A percentile compares a stretch with the other conserved stretches of the same genome.
phyloP scores from a whole-genome alignment of 2,329 filamentous ascomycete genomes.

The Talaromyces amestolkiae region DNA sequence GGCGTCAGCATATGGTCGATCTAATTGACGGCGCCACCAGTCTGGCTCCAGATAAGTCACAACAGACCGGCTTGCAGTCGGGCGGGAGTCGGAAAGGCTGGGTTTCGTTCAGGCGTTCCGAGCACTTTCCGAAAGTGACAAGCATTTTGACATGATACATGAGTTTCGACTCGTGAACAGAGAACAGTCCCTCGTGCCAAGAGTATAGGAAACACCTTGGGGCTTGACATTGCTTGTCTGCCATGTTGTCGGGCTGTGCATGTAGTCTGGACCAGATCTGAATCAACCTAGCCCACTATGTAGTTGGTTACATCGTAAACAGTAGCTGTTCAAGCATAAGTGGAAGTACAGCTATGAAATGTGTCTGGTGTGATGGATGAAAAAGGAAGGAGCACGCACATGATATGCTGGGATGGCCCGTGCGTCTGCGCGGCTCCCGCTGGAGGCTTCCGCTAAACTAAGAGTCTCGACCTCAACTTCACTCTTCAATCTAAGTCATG shows the following conservation, averaged over 20 bases:
- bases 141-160: neutral
- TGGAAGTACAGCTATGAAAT: too few relatives aligned
- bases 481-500: neutral
- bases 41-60: neutral
- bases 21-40: neutral
- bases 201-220: neutral
- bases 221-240: neutral
- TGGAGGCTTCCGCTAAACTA: conserved; percentile 3
- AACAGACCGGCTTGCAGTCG: neutral
- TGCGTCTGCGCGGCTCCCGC: conserved; percentile 5
- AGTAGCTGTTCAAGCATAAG: too few relatives aligned
- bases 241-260: neutral
- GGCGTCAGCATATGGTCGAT: neutral
- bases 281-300: neutral
- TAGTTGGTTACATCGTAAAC: too few relatives aligned
- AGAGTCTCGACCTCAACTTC: conserved; percentile 6
- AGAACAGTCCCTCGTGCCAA: neutral
- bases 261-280: neutral
- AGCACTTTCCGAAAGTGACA: neutral
- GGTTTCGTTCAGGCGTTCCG: neutral
- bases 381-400: neutral
- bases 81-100: neutral
- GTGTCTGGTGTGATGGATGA: neutral
- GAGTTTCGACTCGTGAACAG: too few relatives aligned
- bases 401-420: conserved; percentile 11